Base-by-base conservation (phyloP, 495 filamentous ascomycete genomes). In the Beverwykella pulmonaria region DNA sequence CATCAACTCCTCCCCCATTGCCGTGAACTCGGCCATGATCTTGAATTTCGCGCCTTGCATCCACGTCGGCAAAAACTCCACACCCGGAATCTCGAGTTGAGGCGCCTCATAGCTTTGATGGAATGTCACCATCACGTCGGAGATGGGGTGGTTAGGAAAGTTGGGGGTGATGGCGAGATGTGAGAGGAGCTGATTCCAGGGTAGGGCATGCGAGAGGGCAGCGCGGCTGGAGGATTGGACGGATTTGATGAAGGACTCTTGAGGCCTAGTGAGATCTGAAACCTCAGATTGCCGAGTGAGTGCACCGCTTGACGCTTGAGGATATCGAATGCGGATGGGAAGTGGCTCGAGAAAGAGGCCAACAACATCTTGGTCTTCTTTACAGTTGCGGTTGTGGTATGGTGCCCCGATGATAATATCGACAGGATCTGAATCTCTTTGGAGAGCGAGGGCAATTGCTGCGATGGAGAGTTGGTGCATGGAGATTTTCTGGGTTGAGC, bases 281-380 rank as follows among this genome's bases (percentile, higher is more conserved):
- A 15, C 9, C 17, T n/a, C 39, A 3, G 39, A 2, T 12, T 9
- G 8, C 6, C 5, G 39, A 7, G 15, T 44, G 17, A n/a, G 39
- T 44, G 17, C 9, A 44, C 15, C 6, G 17, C 39, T 47, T 59
- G 46, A 14, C 36, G 61, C 41, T 32, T 26, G 49, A 1, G 47
- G 34, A 39, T 62, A 76, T 9, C 34, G 27, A n/a, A 79, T 67
- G 7, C 77, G 73, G 15, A 79, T 63, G 0, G 77, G 75, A 1
- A 79, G 48, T 0, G 73, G 74, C 47, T 77, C 73, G 4, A 79
- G 72, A 55, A 77, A 79, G 0, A 77, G 67, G 1, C 75, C 76
- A 29, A 77, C 64, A 12, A 56, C 66, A 7, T 71, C 53, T 9
- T 75, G 46, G 56, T 77, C 75, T 12, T 67, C 65, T n/a, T 67